These are phyloP conservation scores for Hexamita inflata DNA, from an alignment of 208 protist genomes.

Conservation along the genomic window DNA sequence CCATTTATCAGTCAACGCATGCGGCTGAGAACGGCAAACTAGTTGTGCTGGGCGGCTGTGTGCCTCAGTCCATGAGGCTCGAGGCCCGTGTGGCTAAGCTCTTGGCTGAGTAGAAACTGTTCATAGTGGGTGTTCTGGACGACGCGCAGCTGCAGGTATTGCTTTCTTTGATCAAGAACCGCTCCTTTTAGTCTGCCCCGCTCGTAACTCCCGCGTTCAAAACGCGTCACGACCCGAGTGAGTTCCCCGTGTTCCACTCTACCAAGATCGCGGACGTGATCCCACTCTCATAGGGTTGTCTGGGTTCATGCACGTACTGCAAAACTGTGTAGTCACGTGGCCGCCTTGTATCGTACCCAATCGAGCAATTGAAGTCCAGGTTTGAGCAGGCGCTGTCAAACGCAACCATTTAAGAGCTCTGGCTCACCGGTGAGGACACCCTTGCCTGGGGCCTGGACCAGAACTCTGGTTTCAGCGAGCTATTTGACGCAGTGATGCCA, in stretches of 20 bases:
- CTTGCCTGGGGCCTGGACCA: constrained; percentile 33
- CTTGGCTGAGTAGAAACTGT: background rate
- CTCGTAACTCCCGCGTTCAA: background rate
- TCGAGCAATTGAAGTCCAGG: background rate
- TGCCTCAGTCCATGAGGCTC: background rate
- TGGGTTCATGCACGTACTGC: constrained; percentile 29
- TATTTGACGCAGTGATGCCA: constrained; percentile 2
- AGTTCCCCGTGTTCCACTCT: background rate
- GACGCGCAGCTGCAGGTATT: background rate
- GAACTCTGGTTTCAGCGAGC: background rate
- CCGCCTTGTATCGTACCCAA: background rate
- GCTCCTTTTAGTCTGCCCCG: background rate
- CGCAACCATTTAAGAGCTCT: constrained; percentile 11
- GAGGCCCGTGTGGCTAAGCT: background rate
- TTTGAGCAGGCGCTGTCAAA: background rate
- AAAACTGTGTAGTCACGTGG: constrained; percentile 28
- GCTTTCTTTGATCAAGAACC: background rate
- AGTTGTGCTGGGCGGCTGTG: constrained; percentile 23
- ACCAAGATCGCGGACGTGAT: constrained; percentile 24
- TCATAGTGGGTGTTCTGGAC: constrained; percentile 10
- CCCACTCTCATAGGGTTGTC: constrained; percentile 19
- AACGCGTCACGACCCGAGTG: too few relatives aligned
- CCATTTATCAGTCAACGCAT: background rate
- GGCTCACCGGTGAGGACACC: constrained; percentile 34
- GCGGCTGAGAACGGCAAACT: background rate